Evolutionary conservation across 225 moss, liverwort and hornwort genomes (phyloP).

Genomic region (Asterella californica): DNA sequence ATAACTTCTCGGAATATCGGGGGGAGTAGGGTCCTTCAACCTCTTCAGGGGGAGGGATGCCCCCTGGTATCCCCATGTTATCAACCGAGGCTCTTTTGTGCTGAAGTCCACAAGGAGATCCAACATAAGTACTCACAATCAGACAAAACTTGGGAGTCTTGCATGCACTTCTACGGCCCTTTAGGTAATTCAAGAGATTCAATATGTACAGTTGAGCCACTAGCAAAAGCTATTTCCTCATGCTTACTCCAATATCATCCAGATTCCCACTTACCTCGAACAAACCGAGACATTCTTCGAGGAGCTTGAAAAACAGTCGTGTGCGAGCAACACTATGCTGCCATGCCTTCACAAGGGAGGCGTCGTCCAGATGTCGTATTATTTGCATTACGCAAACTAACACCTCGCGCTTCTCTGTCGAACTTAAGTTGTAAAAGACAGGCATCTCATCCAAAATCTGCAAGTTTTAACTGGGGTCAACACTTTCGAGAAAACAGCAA

Average conservation of each 20-base stretch:
- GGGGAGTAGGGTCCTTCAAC: conserved; percentile 55
- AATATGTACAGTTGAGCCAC: background rate
- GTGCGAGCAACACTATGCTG: conserved; percentile 86
- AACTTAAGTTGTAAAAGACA: conserved; percentile 73
- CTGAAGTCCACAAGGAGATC: conserved; percentile 40
- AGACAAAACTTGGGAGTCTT: background rate
- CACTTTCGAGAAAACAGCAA: background rate
- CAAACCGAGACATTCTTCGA: conserved; percentile 86
- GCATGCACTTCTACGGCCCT: background rate
- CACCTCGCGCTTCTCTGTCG: conserved; percentile 82
- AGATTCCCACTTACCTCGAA: conserved; percentile 57
- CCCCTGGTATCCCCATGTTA: conserved; percentile 49
- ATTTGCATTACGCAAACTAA: conserved; percentile 86
- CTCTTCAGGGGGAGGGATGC: conserved; percentile 64
- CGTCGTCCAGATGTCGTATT: conserved; percentile 79
- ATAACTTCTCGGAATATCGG: conserved; percentile 82
- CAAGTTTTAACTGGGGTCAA: background rate
- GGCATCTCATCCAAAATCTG: conserved; percentile 98
- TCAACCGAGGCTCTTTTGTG: conserved; percentile 76
- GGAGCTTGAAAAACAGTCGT: conserved; percentile 86
- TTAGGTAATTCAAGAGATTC: background rate
- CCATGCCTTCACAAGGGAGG: conserved; percentile 85
- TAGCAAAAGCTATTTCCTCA: background rate
- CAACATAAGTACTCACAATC: background rate
- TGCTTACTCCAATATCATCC: background rate